Evolutionary conservation across 192 early-diverging fungal genomes (phyloP).

Genomic region (Entophlyctis luteolus): DNA sequence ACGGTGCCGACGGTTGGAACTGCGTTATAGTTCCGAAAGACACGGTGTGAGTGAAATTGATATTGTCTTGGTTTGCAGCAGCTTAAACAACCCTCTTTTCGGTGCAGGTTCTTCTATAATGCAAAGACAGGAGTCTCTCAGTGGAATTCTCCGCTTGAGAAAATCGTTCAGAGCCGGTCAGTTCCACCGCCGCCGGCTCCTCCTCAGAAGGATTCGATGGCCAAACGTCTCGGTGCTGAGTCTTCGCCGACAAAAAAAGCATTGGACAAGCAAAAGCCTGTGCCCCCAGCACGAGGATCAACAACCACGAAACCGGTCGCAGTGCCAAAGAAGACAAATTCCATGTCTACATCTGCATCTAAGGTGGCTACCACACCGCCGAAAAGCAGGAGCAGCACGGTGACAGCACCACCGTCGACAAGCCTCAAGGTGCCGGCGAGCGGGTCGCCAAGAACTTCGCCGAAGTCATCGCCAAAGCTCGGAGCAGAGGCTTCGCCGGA

Average conservation of each 20-base stretch:
- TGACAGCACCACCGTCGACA: too few relatives aligned
- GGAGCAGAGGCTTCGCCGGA: too few relatives aligned
- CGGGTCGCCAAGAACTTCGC: too few relatives aligned
- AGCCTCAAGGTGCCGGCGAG: too few relatives aligned
- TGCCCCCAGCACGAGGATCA: background rate
- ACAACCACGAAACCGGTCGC: background rate
- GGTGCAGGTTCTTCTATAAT: constrained; percentile 12
- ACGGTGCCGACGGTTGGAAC: background rate
- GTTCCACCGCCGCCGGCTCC: background rate
- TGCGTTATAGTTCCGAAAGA: constrained; percentile 11
- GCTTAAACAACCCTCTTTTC: background rate
- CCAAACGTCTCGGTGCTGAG: background rate
- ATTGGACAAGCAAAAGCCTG: background rate
- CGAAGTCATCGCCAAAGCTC: too few relatives aligned
- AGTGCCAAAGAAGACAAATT: background rate
- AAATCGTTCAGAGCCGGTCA: background rate
- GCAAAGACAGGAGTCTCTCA: background rate
- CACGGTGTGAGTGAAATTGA: background rate
- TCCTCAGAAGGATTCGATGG: background rate
- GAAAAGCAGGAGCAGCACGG: too few relatives aligned
- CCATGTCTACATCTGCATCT: too few relatives aligned
- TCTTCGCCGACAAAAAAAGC: background rate
- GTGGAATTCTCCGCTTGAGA: background rate
- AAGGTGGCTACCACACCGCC: too few relatives aligned
- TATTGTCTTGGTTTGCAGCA: too few relatives aligned